Conservation (phyloP, 345 rosid genomes). For the Eucalyptus viminalis region DNA sequence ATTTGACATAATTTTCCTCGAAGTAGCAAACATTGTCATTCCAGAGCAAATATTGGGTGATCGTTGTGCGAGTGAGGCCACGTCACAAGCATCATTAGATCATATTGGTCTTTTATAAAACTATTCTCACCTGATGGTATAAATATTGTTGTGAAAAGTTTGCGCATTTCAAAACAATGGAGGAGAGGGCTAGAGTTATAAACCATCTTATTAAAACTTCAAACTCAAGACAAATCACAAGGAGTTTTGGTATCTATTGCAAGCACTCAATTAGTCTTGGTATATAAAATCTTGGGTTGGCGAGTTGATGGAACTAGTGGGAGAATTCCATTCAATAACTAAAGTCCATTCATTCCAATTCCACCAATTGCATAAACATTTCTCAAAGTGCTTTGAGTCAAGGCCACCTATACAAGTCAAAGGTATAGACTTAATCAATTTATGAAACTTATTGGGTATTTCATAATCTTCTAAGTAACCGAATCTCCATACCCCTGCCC, state of each 20-base stretch:
- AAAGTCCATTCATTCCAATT: neutral
- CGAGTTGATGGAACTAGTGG: neutral
- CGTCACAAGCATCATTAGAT: neutral
- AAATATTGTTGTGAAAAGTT: neutral
- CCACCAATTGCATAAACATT: neutral
- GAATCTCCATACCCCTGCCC: neutral
- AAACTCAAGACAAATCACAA: neutral
- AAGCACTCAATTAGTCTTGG: neutral
- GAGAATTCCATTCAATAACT: neutral
- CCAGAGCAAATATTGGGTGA: neutral
- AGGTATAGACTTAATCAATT: neutral
- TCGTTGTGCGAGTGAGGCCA: neutral
- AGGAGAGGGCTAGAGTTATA: neutral
- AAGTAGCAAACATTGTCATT: neutral
- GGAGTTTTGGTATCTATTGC: neutral
- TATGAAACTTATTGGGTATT: neutral
- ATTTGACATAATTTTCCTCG: neutral
- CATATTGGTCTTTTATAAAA: neutral
- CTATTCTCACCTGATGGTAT: accelerated
- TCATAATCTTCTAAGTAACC: neutral
- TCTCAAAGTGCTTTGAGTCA: neutral
- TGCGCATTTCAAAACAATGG: neutral
- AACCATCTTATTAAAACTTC: neutral
- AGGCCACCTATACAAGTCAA: neutral
- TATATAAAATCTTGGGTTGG: neutral